These are phyloP conservation scores for Boletus tomentosulus DNA, from an alignment of 768 basidiomycete genomes.

Conservation along the genomic window DNA sequence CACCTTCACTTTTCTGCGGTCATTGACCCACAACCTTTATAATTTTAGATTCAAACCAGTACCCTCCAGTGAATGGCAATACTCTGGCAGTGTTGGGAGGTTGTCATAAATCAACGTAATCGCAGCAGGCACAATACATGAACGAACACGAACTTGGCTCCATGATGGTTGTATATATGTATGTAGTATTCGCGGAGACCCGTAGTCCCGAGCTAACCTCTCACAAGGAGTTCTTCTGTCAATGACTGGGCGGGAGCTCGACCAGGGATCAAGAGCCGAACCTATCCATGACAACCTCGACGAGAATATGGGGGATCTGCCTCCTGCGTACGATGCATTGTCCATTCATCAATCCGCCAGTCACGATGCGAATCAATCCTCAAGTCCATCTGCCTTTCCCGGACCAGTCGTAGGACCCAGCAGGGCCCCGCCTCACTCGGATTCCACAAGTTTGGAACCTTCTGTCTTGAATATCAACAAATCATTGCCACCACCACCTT, in stretches of 20 bases:
- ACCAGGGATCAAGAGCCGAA: neutral
- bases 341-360: neutral
- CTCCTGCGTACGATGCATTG: slow-evolving; percentile 16
- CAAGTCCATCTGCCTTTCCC: neutral
- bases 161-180: too few relatives aligned
- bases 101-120: neutral
- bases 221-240: neutral
- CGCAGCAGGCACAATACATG: neutral
- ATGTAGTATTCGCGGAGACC: neutral
- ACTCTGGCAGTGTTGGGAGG: neutral
- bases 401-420: neutral
- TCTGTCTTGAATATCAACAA: neutral
- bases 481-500: neutral
- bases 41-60: too few relatives aligned
- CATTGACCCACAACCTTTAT: too few relatives aligned
- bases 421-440: too few relatives aligned
- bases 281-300: neutral
- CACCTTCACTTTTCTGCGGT: too few relatives aligned
- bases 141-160: neutral
- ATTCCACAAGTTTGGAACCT: neutral
- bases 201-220: too few relatives aligned
- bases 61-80: too few relatives aligned
- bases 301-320: neutral
- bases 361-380: neutral
- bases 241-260: neutral